Percentiles rank a stretch among this genome's conserved stretches.
phyloP scores from a whole-genome alignment of 805 yeast genomes.

The Candida glaebosa region DNA sequence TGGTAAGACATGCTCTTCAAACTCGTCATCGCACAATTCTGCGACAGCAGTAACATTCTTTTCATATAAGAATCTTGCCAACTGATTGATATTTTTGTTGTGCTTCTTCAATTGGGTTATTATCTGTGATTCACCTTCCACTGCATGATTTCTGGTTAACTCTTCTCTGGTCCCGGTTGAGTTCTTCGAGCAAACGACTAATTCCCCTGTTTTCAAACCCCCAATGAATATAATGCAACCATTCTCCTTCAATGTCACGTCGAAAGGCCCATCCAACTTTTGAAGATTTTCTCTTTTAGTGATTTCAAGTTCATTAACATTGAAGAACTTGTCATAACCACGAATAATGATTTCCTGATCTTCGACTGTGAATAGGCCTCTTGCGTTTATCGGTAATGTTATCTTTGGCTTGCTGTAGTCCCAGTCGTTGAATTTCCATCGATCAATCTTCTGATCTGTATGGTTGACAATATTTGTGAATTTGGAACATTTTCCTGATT shows the following conservation, averaged over 20 bases:
- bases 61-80: constrained; percentile 54
- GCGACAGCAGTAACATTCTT: constrained; percentile 78
- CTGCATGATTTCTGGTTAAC: constrained; percentile 63
- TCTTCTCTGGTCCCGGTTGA: constrained; percentile 70
- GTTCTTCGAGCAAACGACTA: constrained; percentile 89
- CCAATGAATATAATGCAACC: constrained; percentile 89
- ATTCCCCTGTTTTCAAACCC: constrained; percentile 69
- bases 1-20: constrained; percentile 90
- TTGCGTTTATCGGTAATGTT: constrained; percentile 68
- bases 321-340: constrained; percentile 95
- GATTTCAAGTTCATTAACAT: constrained; percentile 56
- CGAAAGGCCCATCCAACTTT: constrained; percentile 72
- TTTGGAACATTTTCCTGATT: constrained; percentile 20
- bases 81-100: constrained; percentile 40
- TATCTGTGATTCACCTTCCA: constrained; percentile 62
- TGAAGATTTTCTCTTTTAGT: constrained; percentile 51
- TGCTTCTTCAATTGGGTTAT: constrained; percentile 44
- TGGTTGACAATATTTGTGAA: constrained; percentile 10
- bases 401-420: constrained; percentile 56
- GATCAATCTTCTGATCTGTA: constrained; percentile 8
- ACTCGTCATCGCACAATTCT: constrained; percentile 86
- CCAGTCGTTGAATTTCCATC: constrained; percentile 91
- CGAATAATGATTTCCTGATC: constrained; percentile 58
- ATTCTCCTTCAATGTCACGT: constrained; percentile 80
- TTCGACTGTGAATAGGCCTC: constrained; percentile 71